Conservation (phyloP, 2,329 filamentous ascomycete species). For the Fusarium lyarnte region DNA sequence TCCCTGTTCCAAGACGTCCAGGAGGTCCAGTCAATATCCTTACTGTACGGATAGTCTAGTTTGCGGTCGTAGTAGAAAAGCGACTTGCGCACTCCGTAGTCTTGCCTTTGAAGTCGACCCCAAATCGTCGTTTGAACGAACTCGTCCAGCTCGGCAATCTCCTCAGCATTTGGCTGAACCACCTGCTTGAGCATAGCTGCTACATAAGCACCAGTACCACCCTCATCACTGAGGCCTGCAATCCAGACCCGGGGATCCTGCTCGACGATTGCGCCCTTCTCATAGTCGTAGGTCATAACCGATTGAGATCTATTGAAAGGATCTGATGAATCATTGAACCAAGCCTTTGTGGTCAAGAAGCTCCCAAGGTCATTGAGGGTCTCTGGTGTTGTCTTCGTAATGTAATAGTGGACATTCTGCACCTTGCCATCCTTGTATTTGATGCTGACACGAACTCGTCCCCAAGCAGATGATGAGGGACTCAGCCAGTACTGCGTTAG, state of each 20-base stretch:
- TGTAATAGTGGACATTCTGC: slow-evolving; percentile 66
- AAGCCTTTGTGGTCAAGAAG: slow-evolving; percentile 65
- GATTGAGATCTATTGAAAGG: slow-evolving; percentile 64
- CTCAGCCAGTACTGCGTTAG: slow-evolving; percentile 35
- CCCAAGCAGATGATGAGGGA: slow-evolving; percentile 57
- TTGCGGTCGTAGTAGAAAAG: slow-evolving; percentile 66
- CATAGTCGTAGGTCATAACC: slow-evolving; percentile 66
- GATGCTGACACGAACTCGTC: slow-evolving; percentile 59
- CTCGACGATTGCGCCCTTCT: slow-evolving; percentile 52
- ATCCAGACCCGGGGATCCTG: slow-evolving; percentile 66
- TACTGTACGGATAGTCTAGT: slow-evolving; percentile 56
- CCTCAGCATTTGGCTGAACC: slow-evolving; percentile 57
- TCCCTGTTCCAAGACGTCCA: slow-evolving; percentile 63
- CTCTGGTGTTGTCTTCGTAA: slow-evolving; percentile 59
- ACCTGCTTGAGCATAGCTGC: slow-evolving; percentile 65
- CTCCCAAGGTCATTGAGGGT: slow-evolving; percentile 57
- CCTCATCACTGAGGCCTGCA: slow-evolving; percentile 68
- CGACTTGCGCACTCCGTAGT: slow-evolving; percentile 63
- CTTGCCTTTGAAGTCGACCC: slow-evolving; percentile 57
- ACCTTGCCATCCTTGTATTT: slow-evolving; percentile 57
- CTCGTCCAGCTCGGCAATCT: slow-evolving; percentile 62
- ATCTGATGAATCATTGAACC: slow-evolving; percentile 61
- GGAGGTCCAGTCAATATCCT: slow-evolving; percentile 56
- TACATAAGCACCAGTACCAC: slow-evolving; percentile 64
- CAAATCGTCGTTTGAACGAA: slow-evolving; percentile 63